Evolutionary conservation across 441 rosid species (phyloP), one percentile per base, ranked within the genome.

Genomic region (Populus tomentosa): DNA sequence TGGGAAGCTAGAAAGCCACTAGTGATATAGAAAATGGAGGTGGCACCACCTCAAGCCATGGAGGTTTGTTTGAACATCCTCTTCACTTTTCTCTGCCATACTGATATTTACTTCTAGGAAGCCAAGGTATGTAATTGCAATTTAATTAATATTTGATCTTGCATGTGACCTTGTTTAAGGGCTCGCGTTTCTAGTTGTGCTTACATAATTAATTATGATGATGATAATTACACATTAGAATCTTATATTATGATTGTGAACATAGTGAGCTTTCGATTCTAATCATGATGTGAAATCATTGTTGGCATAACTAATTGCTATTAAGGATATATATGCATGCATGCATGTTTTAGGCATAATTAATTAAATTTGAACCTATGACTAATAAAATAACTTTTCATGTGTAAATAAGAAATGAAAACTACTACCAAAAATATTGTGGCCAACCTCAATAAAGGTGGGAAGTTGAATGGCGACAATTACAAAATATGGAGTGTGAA

Each of bases 1-100:
- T 89, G 95, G 97, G 92, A 92, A 73, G 92, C 97, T 0, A 93
- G 93, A 79, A 92, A 92, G 88, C 94, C 92, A 67, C 82, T 90
- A 18, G 89, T 80, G 66, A 87, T 92, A 33, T 92, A 91, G 73
- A 84, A 81, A 75, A 85, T 87, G 79, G 90, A 87, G 71, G 86
- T 87, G 61, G 86, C 87, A 28, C 86, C 88, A 2, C 88, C 88
- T 8, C 87, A 85, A 70, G 78, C 77, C 13, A 82, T 50, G 32
- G 90, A 87, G 75, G 88, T 85, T 70, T 87, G 87, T 33, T 20
- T 85, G 56, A 87, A 82, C 82, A 81, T 87, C 76, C 85, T 87
- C 64, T 84, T 79, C 70, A 87, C 88, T 20, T 77, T 85, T 23
- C 75, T 87, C 23, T 87, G 89, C 77, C 89, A 83, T 68, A 80